Evolutionary conservation across 768 basidiomycete genomes (phyloP), one percentile per base, ranked within the genome.

Genomic region (Pleurotus tuoliensis): DNA sequence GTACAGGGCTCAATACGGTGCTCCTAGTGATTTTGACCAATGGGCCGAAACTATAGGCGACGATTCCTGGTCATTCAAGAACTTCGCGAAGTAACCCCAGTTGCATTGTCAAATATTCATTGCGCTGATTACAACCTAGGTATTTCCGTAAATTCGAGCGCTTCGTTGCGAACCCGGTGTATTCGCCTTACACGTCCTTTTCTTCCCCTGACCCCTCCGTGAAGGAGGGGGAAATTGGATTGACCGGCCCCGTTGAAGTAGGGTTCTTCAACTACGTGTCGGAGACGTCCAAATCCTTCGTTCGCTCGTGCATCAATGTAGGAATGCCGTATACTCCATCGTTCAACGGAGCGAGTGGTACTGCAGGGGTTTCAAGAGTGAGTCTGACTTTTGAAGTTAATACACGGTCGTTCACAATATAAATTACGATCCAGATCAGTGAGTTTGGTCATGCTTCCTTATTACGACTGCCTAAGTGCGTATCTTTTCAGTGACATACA

Each of bases 61-160:
- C 39, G 69, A 78, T 6, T 71, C 75, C 2, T 90, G 88, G 88
- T 68, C 77, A n/a, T 84, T 79, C 75, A 67, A 76, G 39, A 76
- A 80, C 37, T 75, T 89, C 59, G 70, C 74, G 56, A 64, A 69
- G 87, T 82, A 59, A 39, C 71, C 55, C 27, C 55, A 7, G 47
- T 45, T 13, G 12, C 39, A 3, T n/a, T 25, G 12, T 30, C 22
- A 30, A 24, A n/a, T 12, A 55, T 13, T 30, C 16, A 8, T 9
- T 20, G 1, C 24, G 11, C 43, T 45, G 38, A 50, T 4, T 44
- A 38, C 22, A 18, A n/a, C 16, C 27, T 39, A 88, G 86, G 38
- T 90, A 87, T 61, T 84, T 90, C 63, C 74, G 66, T 37, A 90
- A 87, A 66, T 87, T 89, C 44, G 87, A 90, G 66, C 75, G 70